Percentiles rank a stretch among this genome's conserved stretches.
Evolutionary conservation across 2,329 filamentous ascomycete genomes (phyloP).

Genomic region (Epichloe brachyelytri): DNA sequence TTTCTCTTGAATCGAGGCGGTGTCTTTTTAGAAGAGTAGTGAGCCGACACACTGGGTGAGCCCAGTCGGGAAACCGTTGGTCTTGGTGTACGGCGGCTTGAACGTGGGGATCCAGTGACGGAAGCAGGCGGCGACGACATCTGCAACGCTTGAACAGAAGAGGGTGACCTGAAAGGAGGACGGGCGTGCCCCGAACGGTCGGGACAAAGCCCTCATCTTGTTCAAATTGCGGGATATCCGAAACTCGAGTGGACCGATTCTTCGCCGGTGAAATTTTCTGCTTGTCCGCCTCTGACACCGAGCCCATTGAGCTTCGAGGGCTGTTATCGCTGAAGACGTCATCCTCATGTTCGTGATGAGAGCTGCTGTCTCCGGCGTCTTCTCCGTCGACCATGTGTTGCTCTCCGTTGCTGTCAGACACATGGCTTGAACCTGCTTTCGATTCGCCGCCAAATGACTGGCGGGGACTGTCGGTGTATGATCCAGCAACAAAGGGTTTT

Average conservation of each 20-base stretch:
- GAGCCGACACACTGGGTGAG: slow-evolving; percentile 38
- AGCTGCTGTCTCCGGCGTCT: slow-evolving; percentile 31
- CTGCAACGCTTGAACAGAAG: slow-evolving; percentile 56
- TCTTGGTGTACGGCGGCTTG: slow-evolving; percentile 33
- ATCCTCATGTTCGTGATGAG: slow-evolving; percentile 38
- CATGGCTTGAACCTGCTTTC: slow-evolving; percentile 9
- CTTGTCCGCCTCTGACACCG: slow-evolving; percentile 27
- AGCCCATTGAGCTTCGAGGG: slow-evolving; percentile 43
- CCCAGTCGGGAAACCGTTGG: slow-evolving; percentile 42
- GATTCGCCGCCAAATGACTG: slow-evolving; percentile 14
- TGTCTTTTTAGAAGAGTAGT: slow-evolving; percentile 45
- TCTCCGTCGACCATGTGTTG: slow-evolving; percentile 9
- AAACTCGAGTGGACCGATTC: slow-evolving; percentile 29
- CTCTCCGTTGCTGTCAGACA: slow-evolving; percentile 9
- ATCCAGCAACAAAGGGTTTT: slow-evolving; percentile 13
- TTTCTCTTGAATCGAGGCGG: slow-evolving; percentile 43
- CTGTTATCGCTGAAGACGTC: slow-evolving; percentile 48
- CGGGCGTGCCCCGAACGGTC: slow-evolving; percentile 47
- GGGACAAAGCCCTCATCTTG: slow-evolving; percentile 34
- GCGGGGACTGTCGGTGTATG: slow-evolving; percentile 10
- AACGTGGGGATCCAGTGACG: slow-evolving; percentile 40
- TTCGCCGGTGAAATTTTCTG: slow-evolving; percentile 16
- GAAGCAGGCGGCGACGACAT: slow-evolving; percentile 55
- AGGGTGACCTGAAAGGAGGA: slow-evolving; percentile 55
- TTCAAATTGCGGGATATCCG: slow-evolving; percentile 37